Evolutionary conservation across 2,329 filamentous ascomycete genomes (phyloP).

Genomic region (Xylariales sp.): DNA sequence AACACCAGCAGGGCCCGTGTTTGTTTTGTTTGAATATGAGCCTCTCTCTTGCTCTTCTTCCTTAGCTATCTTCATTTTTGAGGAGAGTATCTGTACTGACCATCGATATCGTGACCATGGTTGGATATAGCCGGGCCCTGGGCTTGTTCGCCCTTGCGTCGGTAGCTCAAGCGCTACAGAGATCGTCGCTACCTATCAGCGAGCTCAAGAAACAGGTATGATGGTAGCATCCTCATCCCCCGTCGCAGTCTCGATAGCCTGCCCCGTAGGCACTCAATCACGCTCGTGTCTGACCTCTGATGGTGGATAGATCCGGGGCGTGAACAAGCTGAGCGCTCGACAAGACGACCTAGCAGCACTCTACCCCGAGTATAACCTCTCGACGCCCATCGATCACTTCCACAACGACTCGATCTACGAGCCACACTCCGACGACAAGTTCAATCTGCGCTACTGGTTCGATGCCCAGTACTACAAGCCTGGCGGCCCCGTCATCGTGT

Average conservation of each 20-base stretch:
- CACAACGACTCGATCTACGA: constrained; percentile 82
- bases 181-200: constrained; percentile 45
- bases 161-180: constrained; percentile 43
- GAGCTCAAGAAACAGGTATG: constrained; percentile 48
- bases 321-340: constrained; percentile 32
- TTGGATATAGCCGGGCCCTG: constrained; percentile 33
- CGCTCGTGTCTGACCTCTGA: constrained; percentile 25
- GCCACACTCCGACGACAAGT: constrained; percentile 76
- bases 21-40: constrained; percentile 9
- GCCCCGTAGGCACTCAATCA: background rate
- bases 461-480: constrained; percentile 79
- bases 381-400: constrained; percentile 80
- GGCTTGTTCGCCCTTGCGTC: constrained; percentile 43
- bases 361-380: constrained; percentile 56
- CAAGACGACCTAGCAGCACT: constrained; percentile 36
- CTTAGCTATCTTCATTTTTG: constrained; percentile 22
- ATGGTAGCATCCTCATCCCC: background rate
- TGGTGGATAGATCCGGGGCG: constrained; percentile 36
- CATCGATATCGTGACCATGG: constrained; percentile 34
- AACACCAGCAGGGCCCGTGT: constrained; percentile 3
- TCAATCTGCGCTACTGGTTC: constrained; percentile 84
- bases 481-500: constrained; percentile 84
- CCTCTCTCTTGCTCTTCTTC: constrained; percentile 23
- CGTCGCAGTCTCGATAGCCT: background rate
- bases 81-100: constrained; percentile 27